Evolutionary conservation across 352 stramenopile species (phyloP).

Genomic region (Phytophthora sp.): DNA sequence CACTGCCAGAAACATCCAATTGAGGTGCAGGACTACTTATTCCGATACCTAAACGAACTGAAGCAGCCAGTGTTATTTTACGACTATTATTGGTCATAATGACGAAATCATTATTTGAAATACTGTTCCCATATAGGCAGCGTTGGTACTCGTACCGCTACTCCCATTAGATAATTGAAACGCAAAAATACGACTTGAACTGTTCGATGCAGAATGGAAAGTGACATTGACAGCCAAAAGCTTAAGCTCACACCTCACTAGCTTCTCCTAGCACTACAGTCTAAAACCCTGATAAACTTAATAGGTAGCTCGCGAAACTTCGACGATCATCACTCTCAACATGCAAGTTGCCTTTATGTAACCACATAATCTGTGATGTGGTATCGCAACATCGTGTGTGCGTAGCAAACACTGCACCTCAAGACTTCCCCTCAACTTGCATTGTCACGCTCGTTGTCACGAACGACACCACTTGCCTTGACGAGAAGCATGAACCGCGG

Average conservation of each 20-base stretch:
- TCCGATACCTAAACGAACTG: neutral
- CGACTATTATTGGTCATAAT: neutral
- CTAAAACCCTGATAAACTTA: neutral
- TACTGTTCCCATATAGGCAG: neutral
- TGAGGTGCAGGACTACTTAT: no score
- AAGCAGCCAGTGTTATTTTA: neutral
- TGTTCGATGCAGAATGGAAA: neutral
- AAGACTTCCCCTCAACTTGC: conserved; percentile 20
- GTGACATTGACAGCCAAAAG: neutral
- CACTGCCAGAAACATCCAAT: neutral
- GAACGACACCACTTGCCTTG: conserved; percentile 4
- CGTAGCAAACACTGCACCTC: neutral
- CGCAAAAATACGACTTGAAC: neutral
- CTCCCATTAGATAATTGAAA: neutral
- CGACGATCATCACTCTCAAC: no score
- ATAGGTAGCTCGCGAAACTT: neutral
- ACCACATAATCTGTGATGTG: neutral
- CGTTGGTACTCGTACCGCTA: neutral
- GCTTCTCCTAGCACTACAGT: neutral
- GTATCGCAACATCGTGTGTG: no score
- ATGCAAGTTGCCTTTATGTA: no score
- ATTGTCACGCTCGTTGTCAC: neutral
- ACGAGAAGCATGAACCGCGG: neutral
- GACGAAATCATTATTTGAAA: neutral
- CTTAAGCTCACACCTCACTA: neutral